phyloP scores from a whole-genome alignment of 2,329 filamentous ascomycete species.

The Xylaria sp. region DNA sequence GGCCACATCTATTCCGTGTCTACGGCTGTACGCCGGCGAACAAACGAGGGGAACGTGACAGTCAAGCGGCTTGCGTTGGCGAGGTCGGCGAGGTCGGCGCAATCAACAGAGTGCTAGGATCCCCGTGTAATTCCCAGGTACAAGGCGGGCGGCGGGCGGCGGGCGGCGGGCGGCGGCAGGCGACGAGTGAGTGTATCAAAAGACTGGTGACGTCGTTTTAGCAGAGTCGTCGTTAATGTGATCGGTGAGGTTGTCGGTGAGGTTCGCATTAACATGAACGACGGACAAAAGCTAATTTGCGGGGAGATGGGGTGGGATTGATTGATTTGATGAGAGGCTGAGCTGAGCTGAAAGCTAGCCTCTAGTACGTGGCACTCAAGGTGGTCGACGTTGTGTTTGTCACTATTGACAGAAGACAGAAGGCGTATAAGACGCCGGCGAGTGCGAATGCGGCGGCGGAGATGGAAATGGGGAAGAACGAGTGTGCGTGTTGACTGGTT shows the following conservation, averaged over 20 bases:
- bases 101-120: conserved; percentile 38
- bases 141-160: background rate
- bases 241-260: conserved; percentile 23
- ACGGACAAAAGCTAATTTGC: conserved; percentile 18
- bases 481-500: conserved; percentile 11
- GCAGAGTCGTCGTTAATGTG: conserved; percentile 10
- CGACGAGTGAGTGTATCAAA: conserved; percentile 12
- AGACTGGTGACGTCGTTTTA: background rate
- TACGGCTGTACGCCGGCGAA: conserved; percentile 45
- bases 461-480: conserved; percentile 25
- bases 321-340: conserved; percentile 1
- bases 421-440: conserved; percentile 10
- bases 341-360: conserved; percentile 12
- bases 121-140: conserved; percentile 25
- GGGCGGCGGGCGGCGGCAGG: background rate
- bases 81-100: conserved; percentile 31
- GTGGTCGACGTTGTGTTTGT: background rate
- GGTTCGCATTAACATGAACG: conserved; percentile 9
- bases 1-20: conserved; percentile 46
- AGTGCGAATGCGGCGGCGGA: conserved; percentile 21
- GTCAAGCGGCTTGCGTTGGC: conserved; percentile 30
- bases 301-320: background rate
- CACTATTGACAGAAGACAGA: conserved; percentile 11
- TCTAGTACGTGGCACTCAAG: conserved; percentile 6
- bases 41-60: conserved; percentile 40